These are phyloP conservation scores for Schizothecium vesticola DNA, from an alignment of 495 filamentous ascomycete genomes.

Conservation along the genomic window DNA sequence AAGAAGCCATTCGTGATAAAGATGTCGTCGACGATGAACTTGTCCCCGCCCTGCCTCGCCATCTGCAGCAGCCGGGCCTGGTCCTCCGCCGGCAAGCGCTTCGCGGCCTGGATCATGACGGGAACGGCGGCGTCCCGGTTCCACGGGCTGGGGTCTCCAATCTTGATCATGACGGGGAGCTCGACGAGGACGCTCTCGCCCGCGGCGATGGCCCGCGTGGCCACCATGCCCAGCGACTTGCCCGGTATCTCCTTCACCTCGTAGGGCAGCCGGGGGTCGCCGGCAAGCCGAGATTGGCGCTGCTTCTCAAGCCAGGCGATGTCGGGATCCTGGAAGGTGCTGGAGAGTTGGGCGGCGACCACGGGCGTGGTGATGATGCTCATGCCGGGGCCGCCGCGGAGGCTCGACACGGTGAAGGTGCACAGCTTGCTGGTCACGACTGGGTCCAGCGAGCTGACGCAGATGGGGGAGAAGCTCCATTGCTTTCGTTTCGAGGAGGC, in stretches of 20 bases:
- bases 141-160: constrained; percentile 20
- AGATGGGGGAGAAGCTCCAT: constrained; percentile 27
- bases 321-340: constrained; percentile 17
- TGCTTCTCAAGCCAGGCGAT: constrained; percentile 22
- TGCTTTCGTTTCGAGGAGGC: constrained; percentile 12
- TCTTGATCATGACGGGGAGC: constrained; percentile 20
- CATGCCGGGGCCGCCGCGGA: constrained; percentile 19
- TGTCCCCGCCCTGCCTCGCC: constrained; percentile 12
- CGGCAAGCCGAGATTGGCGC: constrained; percentile 12
- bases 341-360: constrained; percentile 15
- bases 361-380: constrained; percentile 27
- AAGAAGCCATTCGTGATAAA: constrained; percentile 30
- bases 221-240: constrained; percentile 25
- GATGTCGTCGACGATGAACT: constrained; percentile 28
- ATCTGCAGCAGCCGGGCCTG: constrained; percentile 6
- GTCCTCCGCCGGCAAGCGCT: constrained; percentile 11
- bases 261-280: constrained; percentile 14
- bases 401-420: constrained; percentile 18
- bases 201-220: constrained; percentile 17
- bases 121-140: constrained; percentile 17
- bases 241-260: constrained; percentile 17
- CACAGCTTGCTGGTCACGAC: constrained; percentile 22
- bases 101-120: constrained; percentile 21
- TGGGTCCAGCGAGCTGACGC: constrained; percentile 13
- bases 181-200: constrained; percentile 19